These are phyloP conservation scores for Nepenthes mirabilis DNA, from an alignment of 148 eudicot species.

Conservation along the genomic window DNA sequence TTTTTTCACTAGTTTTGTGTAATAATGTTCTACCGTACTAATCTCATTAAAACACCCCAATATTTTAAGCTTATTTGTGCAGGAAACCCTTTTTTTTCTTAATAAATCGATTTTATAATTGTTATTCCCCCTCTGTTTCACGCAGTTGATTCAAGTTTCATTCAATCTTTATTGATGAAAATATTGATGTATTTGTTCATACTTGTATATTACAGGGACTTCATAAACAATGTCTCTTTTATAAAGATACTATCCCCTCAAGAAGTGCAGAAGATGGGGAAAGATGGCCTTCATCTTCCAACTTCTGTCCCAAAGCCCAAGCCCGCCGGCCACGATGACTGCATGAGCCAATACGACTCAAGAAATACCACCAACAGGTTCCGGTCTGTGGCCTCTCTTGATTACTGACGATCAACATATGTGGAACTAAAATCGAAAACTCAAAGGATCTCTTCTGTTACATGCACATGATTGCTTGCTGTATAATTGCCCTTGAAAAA, in stretches of 20 bases:
- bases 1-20: too few relatives aligned
- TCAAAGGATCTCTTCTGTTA: neutral
- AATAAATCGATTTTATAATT: too few relatives aligned
- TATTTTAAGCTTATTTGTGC: too few relatives aligned
- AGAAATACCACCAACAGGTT: neutral
- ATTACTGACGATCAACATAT: slow-evolving; percentile 5
- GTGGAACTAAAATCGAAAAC: too few relatives aligned
- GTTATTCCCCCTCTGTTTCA: too few relatives aligned
- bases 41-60: too few relatives aligned
- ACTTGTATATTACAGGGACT: neutral
- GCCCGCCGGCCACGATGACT: neutral
- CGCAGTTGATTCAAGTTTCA: too few relatives aligned
- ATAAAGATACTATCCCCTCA: neutral
- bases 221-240: neutral
- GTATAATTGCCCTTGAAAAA: too few relatives aligned
- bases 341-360: neutral
- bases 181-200: neutral
- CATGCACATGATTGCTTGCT: too few relatives aligned
- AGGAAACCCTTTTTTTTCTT: too few relatives aligned
- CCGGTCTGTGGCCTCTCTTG: neutral
- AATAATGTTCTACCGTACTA: too few relatives aligned
- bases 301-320: neutral
- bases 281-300: neutral
- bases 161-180: too few relatives aligned
- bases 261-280: neutral